Evolutionary conservation across 805 yeast species (phyloP).

Genomic region (Nakazawaea anatomiae): DNA sequence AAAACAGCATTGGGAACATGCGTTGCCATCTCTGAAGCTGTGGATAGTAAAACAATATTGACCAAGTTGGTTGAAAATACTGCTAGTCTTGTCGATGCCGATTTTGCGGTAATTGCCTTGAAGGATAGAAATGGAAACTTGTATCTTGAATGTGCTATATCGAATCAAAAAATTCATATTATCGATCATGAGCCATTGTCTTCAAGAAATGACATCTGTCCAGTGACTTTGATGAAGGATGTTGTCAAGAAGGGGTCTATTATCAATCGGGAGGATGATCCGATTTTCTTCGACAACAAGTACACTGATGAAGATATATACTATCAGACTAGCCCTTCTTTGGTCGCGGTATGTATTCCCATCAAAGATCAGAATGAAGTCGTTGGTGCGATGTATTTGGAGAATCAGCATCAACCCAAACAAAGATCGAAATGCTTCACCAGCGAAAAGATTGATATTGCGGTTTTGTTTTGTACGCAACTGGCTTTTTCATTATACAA

Average conservation of each 20-base stretch:
- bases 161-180: conserved; percentile 20
- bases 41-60: conserved; percentile 30
- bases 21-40: conserved; percentile 42
- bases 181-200: conserved; percentile 29
- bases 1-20: conserved; percentile 38
- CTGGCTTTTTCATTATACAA: conserved; percentile 48
- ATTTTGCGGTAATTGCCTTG: conserved; percentile 26
- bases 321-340: conserved; percentile 27
- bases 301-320: conserved; percentile 34
- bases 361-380: conserved; percentile 33
- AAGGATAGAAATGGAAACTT: conserved; percentile 21
- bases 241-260: conserved; percentile 30
- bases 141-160: conserved; percentile 25
- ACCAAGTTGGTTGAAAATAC: conserved; percentile 32
- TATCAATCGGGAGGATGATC: conserved; percentile 31
- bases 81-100: conserved; percentile 23
- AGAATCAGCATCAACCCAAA: conserved; percentile 21
- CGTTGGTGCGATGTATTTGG: conserved; percentile 42
- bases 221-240: conserved; percentile 32
- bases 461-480: conserved; percentile 40
- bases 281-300: conserved; percentile 24
- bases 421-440: conserved; percentile 20
- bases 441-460: conserved; percentile 30
- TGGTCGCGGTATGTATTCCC: conserved; percentile 37
- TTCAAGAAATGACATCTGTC: conserved; percentile 36